Percentiles rank a stretch among this genome's conserved stretches.
Conservation (phyloP, 768 basidiomycete genomes). For the Suillus fuscotomentosus region DNA sequence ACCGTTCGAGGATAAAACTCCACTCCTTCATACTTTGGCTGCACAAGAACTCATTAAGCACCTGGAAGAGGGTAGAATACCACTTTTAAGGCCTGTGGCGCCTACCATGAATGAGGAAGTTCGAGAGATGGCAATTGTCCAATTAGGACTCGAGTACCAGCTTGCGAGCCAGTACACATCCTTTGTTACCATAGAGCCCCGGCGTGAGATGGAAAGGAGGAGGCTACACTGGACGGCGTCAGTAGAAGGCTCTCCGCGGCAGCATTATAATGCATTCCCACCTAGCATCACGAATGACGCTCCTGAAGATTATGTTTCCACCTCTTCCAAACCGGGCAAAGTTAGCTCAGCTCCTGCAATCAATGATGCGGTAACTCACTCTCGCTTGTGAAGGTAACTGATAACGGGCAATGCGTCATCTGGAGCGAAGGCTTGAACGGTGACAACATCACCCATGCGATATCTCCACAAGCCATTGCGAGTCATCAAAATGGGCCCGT, state of each 20-base stretch:
- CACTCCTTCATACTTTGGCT: slow-evolving; percentile 52
- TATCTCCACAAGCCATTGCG: too few species aligned
- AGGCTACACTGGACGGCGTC: neutral
- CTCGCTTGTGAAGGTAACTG: too few species aligned
- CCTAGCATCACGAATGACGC: neutral
- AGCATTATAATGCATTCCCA: neutral
- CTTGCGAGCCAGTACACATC: slow-evolving; percentile 53
- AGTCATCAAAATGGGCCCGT: too few species aligned
- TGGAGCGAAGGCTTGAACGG: too few species aligned
- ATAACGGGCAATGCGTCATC: too few species aligned
- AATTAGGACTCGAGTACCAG: slow-evolving; percentile 50
- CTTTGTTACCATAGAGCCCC: slow-evolving; percentile 51
- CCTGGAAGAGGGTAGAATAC: slow-evolving; percentile 34
- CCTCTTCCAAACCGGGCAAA: too few species aligned
- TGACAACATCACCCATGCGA: too few species aligned
- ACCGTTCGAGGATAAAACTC: slow-evolving; percentile 21
- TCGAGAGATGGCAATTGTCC: slow-evolving; percentile 45
- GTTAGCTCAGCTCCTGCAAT: too few species aligned
- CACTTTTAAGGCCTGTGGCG: slow-evolving; percentile 28
- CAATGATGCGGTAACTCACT: too few species aligned
- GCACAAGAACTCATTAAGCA: slow-evolving; percentile 55
- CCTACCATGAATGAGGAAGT: slow-evolving; percentile 30
- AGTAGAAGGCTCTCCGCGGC: slow-evolving; percentile 16
- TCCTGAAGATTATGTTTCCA: neutral
- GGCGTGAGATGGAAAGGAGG: slow-evolving; percentile 17